Evolutionary conservation across 768 basidiomycete species (phyloP), one percentile per base, ranked within the genome.

Genomic region (Phanerochaete carnosa): DNA sequence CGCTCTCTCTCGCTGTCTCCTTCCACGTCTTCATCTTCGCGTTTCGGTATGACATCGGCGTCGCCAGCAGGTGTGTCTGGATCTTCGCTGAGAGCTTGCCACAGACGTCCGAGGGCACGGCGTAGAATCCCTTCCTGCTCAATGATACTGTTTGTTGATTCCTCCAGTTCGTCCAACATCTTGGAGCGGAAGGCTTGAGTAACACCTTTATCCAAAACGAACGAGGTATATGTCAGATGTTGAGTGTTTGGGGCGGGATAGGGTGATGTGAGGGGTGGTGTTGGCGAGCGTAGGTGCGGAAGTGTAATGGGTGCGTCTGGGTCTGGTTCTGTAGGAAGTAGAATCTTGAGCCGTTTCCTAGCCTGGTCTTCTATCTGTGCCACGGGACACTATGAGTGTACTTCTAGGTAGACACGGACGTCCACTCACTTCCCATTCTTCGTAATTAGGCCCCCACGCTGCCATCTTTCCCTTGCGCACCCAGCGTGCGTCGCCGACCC

Each of bases 131-230:
- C 85, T 70, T 94, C 93, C 22, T 90, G 91, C 74, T 94, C 90
- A 50, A 94, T 89, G 47, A 95, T 82, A 46, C 84, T 85, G 69
- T 91, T 92, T 11, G 92, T 92, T 15, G 92, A 87, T 54, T 88
- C 77, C 64, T 93, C 90, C 15, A 95, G 79, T 66, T 93, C 91
- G 64, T 91, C 87, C 25, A 94, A 75, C 51, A 94, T 74, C 58
- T 78, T 80, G 33, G 92, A 89, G 46, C 92, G 89, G 74, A 92
- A 95, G 3, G 92, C 86, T 70, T 91, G 89, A 19, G 89, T 91
- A 16, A 91, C 85, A 8, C 90, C 83, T 63, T 88, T 90, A 70
- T 94, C 92, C 80, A 94, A 82, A 15, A 95, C 91, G 66, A 92
- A 91, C 0, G 92, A 90, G 22, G 91, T 82, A 73, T 90, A 94